phyloP scores from a whole-genome alignment of 768 basidiomycete species.

The Trichaptum fuscoviolaceum region DNA sequence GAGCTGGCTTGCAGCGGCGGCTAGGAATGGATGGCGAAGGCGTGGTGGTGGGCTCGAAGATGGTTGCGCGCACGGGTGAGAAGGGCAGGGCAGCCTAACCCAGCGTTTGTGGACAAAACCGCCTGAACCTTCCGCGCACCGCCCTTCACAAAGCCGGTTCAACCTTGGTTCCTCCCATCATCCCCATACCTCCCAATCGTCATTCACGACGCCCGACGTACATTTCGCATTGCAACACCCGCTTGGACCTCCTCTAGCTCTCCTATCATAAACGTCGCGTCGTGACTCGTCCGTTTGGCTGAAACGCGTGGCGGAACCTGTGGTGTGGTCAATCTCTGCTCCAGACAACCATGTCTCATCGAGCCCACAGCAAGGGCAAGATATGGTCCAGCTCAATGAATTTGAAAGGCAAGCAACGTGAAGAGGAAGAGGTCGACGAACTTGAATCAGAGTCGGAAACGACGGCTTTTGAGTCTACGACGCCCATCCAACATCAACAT shows the following conservation, averaged over 20 bases:
- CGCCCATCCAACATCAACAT: conserved; percentile 8
- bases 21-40: not conserved
- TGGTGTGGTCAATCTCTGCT: not conserved
- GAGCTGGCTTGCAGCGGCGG: not conserved
- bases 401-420: conserved; percentile 7
- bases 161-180: not conserved
- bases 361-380: not conserved
- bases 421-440: conserved; percentile 61
- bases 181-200: not conserved
- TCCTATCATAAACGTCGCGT: not conserved
- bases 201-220: not conserved
- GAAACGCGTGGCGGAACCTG: not conserved
- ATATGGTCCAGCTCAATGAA: not conserved
- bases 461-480: conserved; percentile 18
- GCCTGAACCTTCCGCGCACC: conserved; percentile 1
- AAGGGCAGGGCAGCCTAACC: not conserved
- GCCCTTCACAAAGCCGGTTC: not conserved
- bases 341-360: not conserved
- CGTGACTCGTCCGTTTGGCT: not conserved
- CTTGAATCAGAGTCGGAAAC: conserved; percentile 54
- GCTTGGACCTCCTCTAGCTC: not conserved
- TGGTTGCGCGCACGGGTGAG: not conserved
- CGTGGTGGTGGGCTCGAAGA: not conserved
- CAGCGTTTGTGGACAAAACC: conserved; percentile 1
- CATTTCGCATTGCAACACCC: not conserved